These are phyloP conservation scores for Claviceps spartinae DNA, from an alignment of 2,329 filamentous ascomycete genomes.

Conservation along the genomic window DNA sequence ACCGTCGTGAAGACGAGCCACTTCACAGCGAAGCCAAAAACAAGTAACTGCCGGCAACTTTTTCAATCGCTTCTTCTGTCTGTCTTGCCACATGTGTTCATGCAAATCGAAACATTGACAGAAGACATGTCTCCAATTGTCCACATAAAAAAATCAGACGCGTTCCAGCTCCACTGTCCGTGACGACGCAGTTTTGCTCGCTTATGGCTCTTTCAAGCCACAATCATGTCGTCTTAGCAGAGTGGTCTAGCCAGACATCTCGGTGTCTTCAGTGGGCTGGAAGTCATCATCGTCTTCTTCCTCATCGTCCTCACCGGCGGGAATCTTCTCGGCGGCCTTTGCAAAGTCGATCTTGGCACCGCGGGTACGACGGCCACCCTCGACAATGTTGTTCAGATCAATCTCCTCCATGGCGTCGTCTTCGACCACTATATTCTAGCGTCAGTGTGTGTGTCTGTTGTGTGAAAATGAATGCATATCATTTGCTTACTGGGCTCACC, in stretches of 20 bases:
- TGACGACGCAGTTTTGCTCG: background rate
- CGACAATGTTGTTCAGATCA: slow-evolving; percentile 76
- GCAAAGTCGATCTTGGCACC: slow-evolving; percentile 87
- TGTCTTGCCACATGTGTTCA: background rate
- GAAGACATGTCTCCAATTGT: background rate
- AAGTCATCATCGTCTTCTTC: slow-evolving; percentile 69
- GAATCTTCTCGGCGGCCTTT: slow-evolving; percentile 72
- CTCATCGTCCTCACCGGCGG: slow-evolving; percentile 54
- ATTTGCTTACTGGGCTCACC: slow-evolving; percentile 17
- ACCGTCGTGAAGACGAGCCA: background rate
- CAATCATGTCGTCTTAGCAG: background rate
- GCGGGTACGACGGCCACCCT: slow-evolving; percentile 68
- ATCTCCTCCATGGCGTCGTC: slow-evolving; percentile 87
- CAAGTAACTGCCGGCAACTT: background rate
- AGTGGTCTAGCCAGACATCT: slow-evolving; percentile 39
- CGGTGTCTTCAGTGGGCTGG: slow-evolving; percentile 52
- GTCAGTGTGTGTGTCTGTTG: background rate
- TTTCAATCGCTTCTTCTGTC: background rate
- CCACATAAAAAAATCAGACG: background rate
- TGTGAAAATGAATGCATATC: background rate
- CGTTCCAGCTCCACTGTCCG: background rate
- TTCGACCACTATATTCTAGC: slow-evolving; percentile 23
- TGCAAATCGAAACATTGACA: background rate
- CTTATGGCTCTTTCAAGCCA: background rate
- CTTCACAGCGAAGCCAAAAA: background rate